Evolutionary conservation across 1,284 basidiomycete species (phyloP).

Genomic region (Entoloma clypeatum): DNA sequence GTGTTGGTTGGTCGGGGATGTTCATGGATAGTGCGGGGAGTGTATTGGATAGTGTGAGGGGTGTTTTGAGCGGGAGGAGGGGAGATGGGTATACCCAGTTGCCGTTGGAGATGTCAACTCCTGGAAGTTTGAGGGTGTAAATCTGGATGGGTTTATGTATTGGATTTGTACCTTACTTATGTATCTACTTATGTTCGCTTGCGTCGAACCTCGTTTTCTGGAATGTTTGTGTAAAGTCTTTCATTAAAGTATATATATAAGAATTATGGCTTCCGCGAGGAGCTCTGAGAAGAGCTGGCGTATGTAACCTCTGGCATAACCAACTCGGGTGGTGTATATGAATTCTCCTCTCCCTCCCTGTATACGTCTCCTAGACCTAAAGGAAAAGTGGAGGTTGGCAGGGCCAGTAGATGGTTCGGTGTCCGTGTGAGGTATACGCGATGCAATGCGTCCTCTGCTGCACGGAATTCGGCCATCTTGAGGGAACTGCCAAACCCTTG

Average conservation of each 20-base stretch:
- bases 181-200: too few species aligned
- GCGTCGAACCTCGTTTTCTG: too few species aligned
- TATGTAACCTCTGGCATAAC: conserved; percentile 64
- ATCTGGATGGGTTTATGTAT: too few species aligned
- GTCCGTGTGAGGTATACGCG: conserved; percentile 77
- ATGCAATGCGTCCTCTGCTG: conserved; percentile 81
- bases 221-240: too few species aligned
- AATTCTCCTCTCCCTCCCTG: conserved; percentile 30
- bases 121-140: too few species aligned
- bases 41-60: conserved; percentile 42
- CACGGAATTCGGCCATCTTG: conserved; percentile 94
- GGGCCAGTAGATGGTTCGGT: conserved; percentile 59
- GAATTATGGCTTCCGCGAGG: conserved; percentile 16
- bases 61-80: conserved; percentile 39
- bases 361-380: conserved; percentile 47
- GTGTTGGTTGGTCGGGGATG: conserved; percentile 37
- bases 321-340: conserved; percentile 52
- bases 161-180: too few species aligned
- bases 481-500: conserved; percentile 94
- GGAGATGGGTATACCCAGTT: conserved; percentile 61
- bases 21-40: conserved; percentile 46
- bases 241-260: conserved; percentile 5
- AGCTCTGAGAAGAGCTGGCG: conserved; percentile 54
- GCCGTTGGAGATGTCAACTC: conserved; percentile 58
- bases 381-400: conserved; percentile 71